These are phyloP conservation scores for Symmetrospora coprosmae DNA, from an alignment of 768 basidiomycete genomes.

Conservation along the genomic window DNA sequence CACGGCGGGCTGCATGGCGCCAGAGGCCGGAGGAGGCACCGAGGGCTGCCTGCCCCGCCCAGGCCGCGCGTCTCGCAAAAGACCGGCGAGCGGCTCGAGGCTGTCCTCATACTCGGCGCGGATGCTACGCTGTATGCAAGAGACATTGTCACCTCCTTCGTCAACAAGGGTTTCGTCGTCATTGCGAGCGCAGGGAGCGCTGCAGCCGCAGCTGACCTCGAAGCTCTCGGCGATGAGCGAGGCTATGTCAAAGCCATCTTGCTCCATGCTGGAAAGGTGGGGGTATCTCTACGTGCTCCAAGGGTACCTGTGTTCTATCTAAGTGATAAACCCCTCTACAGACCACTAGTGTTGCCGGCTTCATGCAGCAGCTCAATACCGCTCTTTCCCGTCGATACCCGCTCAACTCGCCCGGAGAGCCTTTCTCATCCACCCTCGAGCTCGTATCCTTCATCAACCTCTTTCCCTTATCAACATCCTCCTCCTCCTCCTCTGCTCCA, in stretches of 20 bases:
- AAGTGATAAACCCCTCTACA: conserved; percentile 33
- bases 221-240: conserved; percentile 49
- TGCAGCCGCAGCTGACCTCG: conserved; percentile 52
- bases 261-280: conserved; percentile 62
- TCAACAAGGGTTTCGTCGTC: conserved; percentile 66
- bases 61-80: conserved; percentile 15
- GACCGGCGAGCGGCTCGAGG: conserved; percentile 26
- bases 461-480: too few species aligned
- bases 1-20: too few species aligned
- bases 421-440: conserved; percentile 41
- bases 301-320: not conserved
- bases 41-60: not conserved
- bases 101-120: conserved; percentile 56
- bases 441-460: too few species aligned
- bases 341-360: conserved; percentile 58
- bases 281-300: too few species aligned
- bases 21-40: not conserved
- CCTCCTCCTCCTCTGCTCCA: too few species aligned
- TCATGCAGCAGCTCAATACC: conserved; percentile 65
- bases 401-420: conserved; percentile 62
- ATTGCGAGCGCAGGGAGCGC: conserved; percentile 61
- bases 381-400: conserved; percentile 72
- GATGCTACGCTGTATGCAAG: conserved; percentile 53
- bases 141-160: conserved; percentile 59
- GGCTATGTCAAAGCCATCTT: conserved; percentile 71